Evolutionary conservation across 495 filamentous ascomycete species (phyloP).

Genomic region (Neurospora intermedia): DNA sequence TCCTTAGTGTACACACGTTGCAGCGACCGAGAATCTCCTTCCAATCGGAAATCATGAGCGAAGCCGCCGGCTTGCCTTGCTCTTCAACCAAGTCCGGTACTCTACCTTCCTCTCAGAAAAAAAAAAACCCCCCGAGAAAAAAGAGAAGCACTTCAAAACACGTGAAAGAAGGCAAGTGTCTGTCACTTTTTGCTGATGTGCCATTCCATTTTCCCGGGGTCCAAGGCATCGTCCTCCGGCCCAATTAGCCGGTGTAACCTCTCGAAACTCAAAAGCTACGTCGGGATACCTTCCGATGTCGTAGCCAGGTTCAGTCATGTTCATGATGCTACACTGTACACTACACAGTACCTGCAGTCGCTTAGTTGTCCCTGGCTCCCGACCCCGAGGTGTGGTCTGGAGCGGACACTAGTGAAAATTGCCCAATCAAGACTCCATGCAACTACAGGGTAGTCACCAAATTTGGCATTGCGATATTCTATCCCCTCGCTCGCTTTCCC

Average conservation of each 20-base stretch:
- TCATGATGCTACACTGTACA: background rate
- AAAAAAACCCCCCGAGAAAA: no score
- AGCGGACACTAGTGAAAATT: background rate
- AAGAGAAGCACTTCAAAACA: background rate
- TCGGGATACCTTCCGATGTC: background rate
- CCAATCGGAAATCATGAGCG: background rate
- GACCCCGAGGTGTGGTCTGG: background rate
- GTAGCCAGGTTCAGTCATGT: background rate
- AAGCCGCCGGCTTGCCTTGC: background rate
- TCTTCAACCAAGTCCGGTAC: background rate
- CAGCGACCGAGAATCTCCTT: background rate
- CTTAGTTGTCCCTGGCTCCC: background rate
- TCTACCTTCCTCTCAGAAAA: background rate
- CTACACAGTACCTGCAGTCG: background rate
- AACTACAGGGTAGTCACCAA: background rate
- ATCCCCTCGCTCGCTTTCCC: background rate
- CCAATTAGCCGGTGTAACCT: background rate
- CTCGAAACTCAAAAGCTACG: background rate
- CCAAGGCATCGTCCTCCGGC: background rate
- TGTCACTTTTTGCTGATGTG: background rate
- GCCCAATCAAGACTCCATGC: background rate
- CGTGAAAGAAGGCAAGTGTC: background rate
- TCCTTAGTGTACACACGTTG: background rate
- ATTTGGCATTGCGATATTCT: background rate
- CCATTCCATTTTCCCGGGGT: background rate